Evolutionary conservation across 2,329 filamentous ascomycete genomes (phyloP).

Genomic region (Bipolaris oryzae): DNA sequence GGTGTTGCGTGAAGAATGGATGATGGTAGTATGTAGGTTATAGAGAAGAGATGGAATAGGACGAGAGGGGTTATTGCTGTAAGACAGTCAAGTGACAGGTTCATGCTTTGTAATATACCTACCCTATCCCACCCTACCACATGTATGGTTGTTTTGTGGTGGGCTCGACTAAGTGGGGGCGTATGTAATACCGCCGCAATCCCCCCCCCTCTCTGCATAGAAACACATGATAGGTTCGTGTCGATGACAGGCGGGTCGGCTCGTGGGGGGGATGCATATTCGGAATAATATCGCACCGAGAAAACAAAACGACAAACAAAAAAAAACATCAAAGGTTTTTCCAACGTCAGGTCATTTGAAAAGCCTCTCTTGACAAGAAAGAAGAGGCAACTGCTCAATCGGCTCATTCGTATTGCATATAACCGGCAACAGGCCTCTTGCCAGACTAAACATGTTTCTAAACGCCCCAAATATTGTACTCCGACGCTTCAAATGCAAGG

Average conservation of each 20-base stretch:
- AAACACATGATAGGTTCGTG: too few relatives aligned
- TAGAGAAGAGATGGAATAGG: too few relatives aligned
- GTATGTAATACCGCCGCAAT: too few relatives aligned
- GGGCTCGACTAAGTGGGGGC: too few relatives aligned
- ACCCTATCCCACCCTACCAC: too few relatives aligned
- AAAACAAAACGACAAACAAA: neutral
- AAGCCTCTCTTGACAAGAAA: neutral
- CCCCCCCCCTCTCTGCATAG: too few relatives aligned
- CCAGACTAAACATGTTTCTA: slow-evolving; percentile 7
- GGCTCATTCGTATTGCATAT: slow-evolving; percentile 6
- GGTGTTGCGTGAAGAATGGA: too few relatives aligned
- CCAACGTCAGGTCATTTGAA: neutral
- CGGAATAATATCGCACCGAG: neutral
- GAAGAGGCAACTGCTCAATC: neutral
- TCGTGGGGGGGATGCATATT: neutral
- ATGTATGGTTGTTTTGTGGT: too few relatives aligned
- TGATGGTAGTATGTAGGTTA: too few relatives aligned
- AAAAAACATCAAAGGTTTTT: neutral
- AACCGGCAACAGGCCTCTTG: neutral
- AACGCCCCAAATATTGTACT: slow-evolving; percentile 14
- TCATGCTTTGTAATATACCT: too few relatives aligned
- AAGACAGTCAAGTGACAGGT: too few relatives aligned
- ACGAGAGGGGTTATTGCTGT: too few relatives aligned
- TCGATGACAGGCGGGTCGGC: neutral
- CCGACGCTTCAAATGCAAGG: slow-evolving; percentile 18